phyloP scores from a whole-genome alignment of 1,284 basidiomycete genomes.

The Naganishia sp. region DNA sequence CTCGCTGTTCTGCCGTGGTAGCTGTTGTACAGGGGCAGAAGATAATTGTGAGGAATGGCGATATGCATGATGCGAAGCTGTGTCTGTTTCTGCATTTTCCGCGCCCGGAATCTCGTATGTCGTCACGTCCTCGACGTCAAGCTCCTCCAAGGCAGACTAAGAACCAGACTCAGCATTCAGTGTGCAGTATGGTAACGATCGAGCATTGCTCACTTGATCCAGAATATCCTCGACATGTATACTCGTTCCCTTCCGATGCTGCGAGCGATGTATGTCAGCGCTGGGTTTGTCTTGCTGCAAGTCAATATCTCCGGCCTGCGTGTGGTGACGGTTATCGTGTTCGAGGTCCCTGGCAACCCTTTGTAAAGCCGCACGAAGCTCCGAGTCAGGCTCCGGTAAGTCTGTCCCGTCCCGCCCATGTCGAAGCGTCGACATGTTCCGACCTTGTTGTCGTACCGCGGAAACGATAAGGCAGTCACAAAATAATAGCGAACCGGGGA shows the following conservation, averaged over 20 bases:
- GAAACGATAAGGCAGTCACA: too few relatives aligned
- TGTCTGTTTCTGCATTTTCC: not conserved
- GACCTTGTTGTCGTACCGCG: too few relatives aligned
- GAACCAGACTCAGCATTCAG: too few relatives aligned
- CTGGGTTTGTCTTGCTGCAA: not conserved
- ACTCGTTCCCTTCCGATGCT: not conserved
- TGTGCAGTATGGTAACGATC: not conserved
- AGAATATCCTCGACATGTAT: constrained; percentile 25
- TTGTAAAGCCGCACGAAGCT: constrained; percentile 17
- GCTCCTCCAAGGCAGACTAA: constrained; percentile 12
- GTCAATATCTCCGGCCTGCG: not conserved
- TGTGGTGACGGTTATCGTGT: constrained; percentile 4
- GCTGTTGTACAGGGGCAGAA: not conserved
- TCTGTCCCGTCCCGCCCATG: not conserved
- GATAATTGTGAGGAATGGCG: not conserved
- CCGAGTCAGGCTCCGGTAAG: constrained; percentile 8
- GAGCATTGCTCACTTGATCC: constrained; percentile 8
- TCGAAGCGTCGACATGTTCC: constrained; percentile 16
- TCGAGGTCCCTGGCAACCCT: constrained; percentile 22
- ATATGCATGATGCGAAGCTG: not conserved
- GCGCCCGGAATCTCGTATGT: not conserved
- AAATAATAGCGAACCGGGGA: too few relatives aligned
- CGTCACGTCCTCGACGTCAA: constrained; percentile 1
- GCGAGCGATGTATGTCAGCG: not conserved
- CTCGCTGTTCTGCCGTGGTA: not conserved